Evolutionary conservation across 179 eudicot species (phyloP).

Genomic region (Vitellaria paradoxa): DNA sequence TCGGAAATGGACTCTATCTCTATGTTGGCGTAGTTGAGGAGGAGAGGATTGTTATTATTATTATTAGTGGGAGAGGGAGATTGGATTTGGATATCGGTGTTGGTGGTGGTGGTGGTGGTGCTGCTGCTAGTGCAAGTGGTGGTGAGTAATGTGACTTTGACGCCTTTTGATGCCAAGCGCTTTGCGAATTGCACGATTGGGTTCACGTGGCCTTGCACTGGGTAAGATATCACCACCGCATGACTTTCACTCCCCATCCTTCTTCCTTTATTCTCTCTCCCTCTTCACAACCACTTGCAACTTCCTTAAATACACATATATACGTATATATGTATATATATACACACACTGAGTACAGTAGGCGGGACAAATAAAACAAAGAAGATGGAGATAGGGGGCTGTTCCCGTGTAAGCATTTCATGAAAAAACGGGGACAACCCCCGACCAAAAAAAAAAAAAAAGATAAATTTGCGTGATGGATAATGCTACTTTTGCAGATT

Average conservation of each 20-base stretch:
- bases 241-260: neutral
- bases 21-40: too few species aligned
- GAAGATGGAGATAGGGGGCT: too few species aligned
- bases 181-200: constrained; percentile 1
- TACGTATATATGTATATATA: too few species aligned
- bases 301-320: neutral
- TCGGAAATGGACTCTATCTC: constrained; percentile 40
- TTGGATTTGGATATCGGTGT: neutral
- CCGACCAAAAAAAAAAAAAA: too few species aligned
- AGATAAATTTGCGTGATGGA: too few species aligned
- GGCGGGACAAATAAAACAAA: too few species aligned
- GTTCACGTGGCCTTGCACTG: neutral
- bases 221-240: neutral
- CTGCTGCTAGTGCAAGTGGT: constrained; percentile 18
- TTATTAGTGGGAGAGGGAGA: neutral
- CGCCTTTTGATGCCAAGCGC: constrained; percentile 11
- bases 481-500: too few species aligned
- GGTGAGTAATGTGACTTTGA: constrained; percentile 30
- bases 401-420: too few species aligned
- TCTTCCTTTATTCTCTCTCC: neutral
- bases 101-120: neutral
- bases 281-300: neutral
- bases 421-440: too few species aligned
- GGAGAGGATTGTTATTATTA: too few species aligned
- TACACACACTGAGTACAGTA: too few species aligned